phyloP scores from a whole-genome alignment of 805 yeast species.

The Naumovozyma castellii region DNA sequence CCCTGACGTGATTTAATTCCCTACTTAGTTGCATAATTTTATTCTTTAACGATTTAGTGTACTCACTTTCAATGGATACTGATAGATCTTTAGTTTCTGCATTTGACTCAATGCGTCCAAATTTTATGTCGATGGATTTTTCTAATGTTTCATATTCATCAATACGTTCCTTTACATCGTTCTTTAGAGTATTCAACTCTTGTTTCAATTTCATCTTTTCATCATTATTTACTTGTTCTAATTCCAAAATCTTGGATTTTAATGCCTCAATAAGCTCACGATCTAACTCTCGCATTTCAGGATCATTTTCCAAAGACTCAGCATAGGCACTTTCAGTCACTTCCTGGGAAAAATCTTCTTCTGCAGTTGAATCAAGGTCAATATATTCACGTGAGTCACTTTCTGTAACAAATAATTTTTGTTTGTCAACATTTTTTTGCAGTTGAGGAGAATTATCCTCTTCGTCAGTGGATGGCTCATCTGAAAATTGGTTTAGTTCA shows the following conservation, averaged over 20 bases:
- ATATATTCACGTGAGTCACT: background rate
- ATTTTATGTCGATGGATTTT: background rate
- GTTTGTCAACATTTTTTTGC: too few relatives aligned
- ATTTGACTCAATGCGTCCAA: background rate
- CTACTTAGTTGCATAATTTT: constrained; percentile 1
- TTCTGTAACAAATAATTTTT: too few relatives aligned
- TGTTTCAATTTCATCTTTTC: background rate
- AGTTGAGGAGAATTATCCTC: too few relatives aligned
- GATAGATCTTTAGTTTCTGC: constrained; percentile 2
- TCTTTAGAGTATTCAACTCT: background rate
- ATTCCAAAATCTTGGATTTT: background rate
- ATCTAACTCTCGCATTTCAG: background rate
- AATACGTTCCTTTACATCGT: background rate
- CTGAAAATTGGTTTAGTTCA: background rate
- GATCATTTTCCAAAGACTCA: background rate
- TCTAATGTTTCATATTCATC: background rate
- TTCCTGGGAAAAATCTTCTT: background rate
- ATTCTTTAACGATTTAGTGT: constrained; percentile 4
- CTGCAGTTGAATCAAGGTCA: background rate
- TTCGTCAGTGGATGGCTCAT: background rate
- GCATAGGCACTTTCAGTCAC: background rate
- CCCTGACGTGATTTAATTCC: constrained; percentile 2
- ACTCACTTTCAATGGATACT: constrained; percentile 4
- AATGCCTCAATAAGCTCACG: background rate
- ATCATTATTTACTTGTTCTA: background rate